Base-by-base conservation (phyloP, 148 eudicot species). In the Agrostemma githago region DNA sequence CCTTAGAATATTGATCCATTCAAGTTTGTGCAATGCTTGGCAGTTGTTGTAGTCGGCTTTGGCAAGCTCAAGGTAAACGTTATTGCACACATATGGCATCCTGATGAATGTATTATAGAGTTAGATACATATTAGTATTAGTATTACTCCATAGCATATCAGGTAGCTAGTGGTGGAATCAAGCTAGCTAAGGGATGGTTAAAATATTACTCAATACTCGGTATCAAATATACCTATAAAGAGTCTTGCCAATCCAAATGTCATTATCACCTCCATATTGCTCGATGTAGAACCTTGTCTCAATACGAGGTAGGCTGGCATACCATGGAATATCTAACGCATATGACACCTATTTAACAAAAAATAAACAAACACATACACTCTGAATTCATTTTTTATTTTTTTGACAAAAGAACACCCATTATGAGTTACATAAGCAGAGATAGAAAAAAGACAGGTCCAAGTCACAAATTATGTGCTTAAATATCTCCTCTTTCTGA, bases 221-320 rank as follows among this genome's bases (percentile, higher is more conserved):
- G 34, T 26, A 26, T 41, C 46, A 38, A 40, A n/a, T 42, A 46
- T 76, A 89, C 98, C 98, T 92, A 75, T 92, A 92, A 51, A 92
- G 83, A 58, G 96, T 90, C 74, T 92, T 92, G 56, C 96, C 98
- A 3, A 92, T 92, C 98, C 98, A 92, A 42, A 85, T 90, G 77
- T 92, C 98, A 26, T 86, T 77, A 70, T 87, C 88, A n/a, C 96
- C 98, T 2, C 98, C 98, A 71, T 90, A 92, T 64, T 92, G 98
- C 40, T 90, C 91, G 38, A 92, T 79, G 70, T 83, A 92, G 67
- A 86, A 84, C 77, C 98, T 79, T 10, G 98, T 79, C 78, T 90
- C 98, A 3, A 92, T 57, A 1, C 96, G 86, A 21, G 97, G 93
- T 53, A 92, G 75, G 74, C 81, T 90, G 4, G 90, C 98, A 15